A percentile compares a stretch with the other conserved stretches of the same genome.
These are phyloP conservation scores for Elongisporangium undulatum DNA, from an alignment of 352 stramenopile genomes.

Conservation along the genomic window DNA sequence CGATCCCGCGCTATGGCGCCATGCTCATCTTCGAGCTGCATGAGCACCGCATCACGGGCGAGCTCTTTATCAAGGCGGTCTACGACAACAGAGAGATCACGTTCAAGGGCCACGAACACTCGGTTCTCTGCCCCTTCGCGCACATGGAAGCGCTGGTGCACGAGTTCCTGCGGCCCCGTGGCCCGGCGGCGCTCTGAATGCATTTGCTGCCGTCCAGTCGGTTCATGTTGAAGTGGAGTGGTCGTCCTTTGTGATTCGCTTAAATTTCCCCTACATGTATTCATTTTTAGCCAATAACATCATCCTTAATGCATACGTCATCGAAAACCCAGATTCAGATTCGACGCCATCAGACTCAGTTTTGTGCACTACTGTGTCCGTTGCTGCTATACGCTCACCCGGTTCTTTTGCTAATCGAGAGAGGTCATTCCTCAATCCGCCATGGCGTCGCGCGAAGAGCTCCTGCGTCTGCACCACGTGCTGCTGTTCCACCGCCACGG, in stretches of 20 bases:
- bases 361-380: not conserved
- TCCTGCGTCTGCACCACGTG: conserved; percentile 56
- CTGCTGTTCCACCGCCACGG: conserved; percentile 80
- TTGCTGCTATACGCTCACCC: not conserved
- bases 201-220: too few species aligned
- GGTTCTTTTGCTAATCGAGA: not conserved
- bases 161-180: conserved; percentile 33
- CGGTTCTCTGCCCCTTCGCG: conserved; percentile 43
- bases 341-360: too few species aligned
- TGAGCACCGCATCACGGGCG: conserved; percentile 24
- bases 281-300: not conserved
- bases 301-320: not conserved
- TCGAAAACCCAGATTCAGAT: not conserved
- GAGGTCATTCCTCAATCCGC: not conserved
- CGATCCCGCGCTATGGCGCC: conserved; percentile 63
- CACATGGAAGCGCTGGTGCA: conserved; percentile 46
- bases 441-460: not conserved
- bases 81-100: conserved; percentile 49
- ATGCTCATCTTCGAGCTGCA: conserved; percentile 79
- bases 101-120: conserved; percentile 34
- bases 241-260: conserved; percentile 5
- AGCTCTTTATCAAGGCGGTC: conserved; percentile 42
- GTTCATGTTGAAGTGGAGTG: not conserved
- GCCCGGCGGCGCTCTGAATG: conserved; percentile 10
- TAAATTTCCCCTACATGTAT: not conserved